A percentile compares a stretch with the other conserved stretches of the same genome.
Conservation (phyloP, 1,284 basidiomycete genomes). For the Takashimella tepidaria region DNA sequence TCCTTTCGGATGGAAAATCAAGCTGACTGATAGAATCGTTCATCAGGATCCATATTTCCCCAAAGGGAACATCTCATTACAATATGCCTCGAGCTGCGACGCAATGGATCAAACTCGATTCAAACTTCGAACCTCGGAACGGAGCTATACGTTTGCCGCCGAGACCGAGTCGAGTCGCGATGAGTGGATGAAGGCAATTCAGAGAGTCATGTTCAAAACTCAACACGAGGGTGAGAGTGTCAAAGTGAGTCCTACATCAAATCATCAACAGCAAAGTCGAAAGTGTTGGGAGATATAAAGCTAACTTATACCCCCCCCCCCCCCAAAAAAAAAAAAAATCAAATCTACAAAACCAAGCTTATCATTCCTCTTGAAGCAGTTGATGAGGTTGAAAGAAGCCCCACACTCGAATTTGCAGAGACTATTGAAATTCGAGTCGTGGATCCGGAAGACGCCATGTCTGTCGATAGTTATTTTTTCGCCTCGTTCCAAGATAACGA, state of each 20-base stretch:
- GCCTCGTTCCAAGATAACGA: conserved; percentile 81
- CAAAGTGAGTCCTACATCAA: conserved; percentile 55
- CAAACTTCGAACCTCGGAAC: conserved; percentile 72
- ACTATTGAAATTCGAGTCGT: conserved; percentile 86
- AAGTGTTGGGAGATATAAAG: too few species aligned
- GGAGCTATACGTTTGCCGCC: conserved; percentile 64
- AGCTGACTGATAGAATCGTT: not conserved
- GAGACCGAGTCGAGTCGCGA: conserved; percentile 75
- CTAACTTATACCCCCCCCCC: conserved; percentile 1
- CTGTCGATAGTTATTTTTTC: conserved; percentile 74
- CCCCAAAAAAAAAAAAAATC: too few species aligned
- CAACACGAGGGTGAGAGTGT: conserved; percentile 95
- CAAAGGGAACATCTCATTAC: conserved; percentile 86
- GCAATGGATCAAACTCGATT: conserved; percentile 66
- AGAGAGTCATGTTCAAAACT: conserved; percentile 81
- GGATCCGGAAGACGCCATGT: conserved; percentile 68
- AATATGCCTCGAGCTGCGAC: conserved; percentile 86
- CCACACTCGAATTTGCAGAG: conserved; percentile 87
- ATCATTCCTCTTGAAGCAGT: conserved; percentile 88
- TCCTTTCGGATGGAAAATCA: not conserved
- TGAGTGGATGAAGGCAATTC: conserved; percentile 89
- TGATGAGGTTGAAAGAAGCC: conserved; percentile 78
- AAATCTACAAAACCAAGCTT: too few species aligned
- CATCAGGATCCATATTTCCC: conserved; percentile 89
- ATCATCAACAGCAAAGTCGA: not conserved